A percentile compares a stretch with the other conserved stretches of the same genome.
Evolutionary conservation across 2,329 filamentous ascomycete species (phyloP).

Genomic region (Aureobasidium sp.): DNA sequence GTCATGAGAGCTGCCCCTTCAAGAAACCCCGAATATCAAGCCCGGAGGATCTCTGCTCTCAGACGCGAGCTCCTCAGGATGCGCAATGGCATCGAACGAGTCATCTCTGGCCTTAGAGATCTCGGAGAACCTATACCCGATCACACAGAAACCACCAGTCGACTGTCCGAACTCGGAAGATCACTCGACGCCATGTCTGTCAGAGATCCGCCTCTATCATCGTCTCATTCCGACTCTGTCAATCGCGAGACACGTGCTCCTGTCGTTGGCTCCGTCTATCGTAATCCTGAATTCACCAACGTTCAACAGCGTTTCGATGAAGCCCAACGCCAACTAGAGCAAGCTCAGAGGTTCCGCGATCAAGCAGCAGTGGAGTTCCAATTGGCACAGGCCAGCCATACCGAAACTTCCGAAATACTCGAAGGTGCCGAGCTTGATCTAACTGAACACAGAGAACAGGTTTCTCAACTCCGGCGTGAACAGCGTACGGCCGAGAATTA

Average conservation of each 20-base stretch:
- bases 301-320: constrained; percentile 27
- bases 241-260: constrained; percentile 7
- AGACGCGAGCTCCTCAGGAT: constrained; percentile 32
- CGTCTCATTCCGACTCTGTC: neutral
- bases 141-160: constrained; percentile 24
- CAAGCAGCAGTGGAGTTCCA: constrained; percentile 26
- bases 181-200: constrained; percentile 26
- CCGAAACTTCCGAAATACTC: constrained; percentile 20
- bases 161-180: constrained; percentile 25
- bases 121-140: constrained; percentile 31
- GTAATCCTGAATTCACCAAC: constrained; percentile 22
- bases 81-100: constrained; percentile 32
- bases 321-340: constrained; percentile 26
- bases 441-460: constrained; percentile 25
- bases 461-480: constrained; percentile 30
- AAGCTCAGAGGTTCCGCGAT: constrained; percentile 27
- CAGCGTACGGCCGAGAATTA: constrained; percentile 32
- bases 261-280: constrained; percentile 11
- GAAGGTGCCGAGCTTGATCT: constrained; percentile 30
- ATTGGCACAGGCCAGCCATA: constrained; percentile 8
- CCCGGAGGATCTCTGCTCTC: constrained; percentile 30
- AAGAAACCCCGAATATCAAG: constrained; percentile 30
- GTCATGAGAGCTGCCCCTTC: constrained; percentile 19
- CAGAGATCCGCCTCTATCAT: neutral
- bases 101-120: constrained; percentile 31